Percentiles rank a stretch among this genome's conserved stretches.
Evolutionary conservation across 352 stramenopile genomes (phyloP).

Genomic region (Globisporangium yorkense): DNA sequence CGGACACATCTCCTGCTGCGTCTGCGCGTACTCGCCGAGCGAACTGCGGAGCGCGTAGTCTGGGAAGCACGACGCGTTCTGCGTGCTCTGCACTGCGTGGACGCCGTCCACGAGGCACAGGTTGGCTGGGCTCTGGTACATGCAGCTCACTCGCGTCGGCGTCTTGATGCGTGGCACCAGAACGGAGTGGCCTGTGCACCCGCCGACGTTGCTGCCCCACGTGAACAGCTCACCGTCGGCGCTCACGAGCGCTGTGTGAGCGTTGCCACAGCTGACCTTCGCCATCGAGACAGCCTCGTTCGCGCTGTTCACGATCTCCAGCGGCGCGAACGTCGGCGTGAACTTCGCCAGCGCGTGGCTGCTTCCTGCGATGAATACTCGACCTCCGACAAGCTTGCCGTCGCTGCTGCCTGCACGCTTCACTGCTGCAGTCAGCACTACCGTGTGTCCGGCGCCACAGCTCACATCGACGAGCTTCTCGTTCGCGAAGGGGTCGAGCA

Average conservation of each 20-base stretch:
- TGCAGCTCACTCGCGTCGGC: constrained; percentile 47
- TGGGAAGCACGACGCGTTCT: constrained; percentile 47
- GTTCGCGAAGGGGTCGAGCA: constrained; percentile 27
- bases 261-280: constrained; percentile 58
- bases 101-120: constrained; percentile 32
- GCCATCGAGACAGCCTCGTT: constrained; percentile 20
- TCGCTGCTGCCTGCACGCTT: constrained; percentile 3
- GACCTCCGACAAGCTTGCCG: constrained; percentile 19
- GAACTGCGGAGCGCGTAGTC: constrained; percentile 31
- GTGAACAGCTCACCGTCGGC: constrained; percentile 62
- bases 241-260: constrained; percentile 60
- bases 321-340: constrained; percentile 39
- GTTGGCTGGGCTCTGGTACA: constrained; percentile 56
- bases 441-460: constrained; percentile 60
- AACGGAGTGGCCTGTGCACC: constrained; percentile 52
- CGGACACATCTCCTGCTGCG: constrained; percentile 67
- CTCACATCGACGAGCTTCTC: constrained; percentile 63
- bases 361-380: constrained; percentile 59
- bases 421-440: constrained; percentile 27
- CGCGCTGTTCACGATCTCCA: constrained; percentile 14
- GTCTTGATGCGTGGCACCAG: constrained; percentile 22
- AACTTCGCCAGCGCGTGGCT: constrained; percentile 61
- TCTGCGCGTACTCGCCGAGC: constrained; percentile 33
- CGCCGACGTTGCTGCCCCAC: constrained; percentile 68
- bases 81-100: constrained; percentile 43